Conservation (phyloP, 2,329 filamentous ascomycete genomes). For the Fusarium ramigenum region DNA sequence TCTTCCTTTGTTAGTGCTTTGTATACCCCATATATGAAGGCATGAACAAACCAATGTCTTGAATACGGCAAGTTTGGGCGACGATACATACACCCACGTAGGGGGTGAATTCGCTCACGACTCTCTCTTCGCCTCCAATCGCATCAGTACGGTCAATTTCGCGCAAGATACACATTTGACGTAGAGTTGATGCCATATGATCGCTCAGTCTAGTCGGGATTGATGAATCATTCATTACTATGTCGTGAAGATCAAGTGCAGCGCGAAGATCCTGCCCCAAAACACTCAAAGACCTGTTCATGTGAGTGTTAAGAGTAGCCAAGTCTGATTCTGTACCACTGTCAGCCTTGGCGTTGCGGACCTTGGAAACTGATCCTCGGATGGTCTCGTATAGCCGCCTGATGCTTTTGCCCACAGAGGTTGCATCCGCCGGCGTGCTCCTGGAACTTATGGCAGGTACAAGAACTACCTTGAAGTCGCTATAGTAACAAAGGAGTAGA, state of each 20-base stretch:
- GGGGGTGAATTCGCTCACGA: not conserved
- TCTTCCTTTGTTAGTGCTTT: not conserved
- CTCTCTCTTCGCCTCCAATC: not conserved
- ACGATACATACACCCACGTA: not conserved
- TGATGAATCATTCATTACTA: not conserved
- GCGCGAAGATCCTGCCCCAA: slow-evolving; percentile 3
- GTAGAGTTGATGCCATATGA: slow-evolving; percentile 1
- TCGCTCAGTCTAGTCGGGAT: slow-evolving; percentile 4
- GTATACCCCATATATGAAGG: accelerated
- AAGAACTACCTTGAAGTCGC: slow-evolving; percentile 5
- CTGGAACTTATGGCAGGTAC: not conserved
- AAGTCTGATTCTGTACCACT: not conserved
- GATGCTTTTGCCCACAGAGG: not conserved
- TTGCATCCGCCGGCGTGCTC: not conserved
- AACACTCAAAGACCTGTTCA: not conserved
- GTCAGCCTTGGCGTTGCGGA: not conserved
- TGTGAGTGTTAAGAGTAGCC: not conserved
- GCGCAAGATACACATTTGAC: not conserved
- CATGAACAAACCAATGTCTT: not conserved
- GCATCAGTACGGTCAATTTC: not conserved
- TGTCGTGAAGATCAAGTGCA: not conserved
- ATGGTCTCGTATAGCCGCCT: not conserved
- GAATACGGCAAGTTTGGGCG: not conserved
- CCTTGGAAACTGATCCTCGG: not conserved
- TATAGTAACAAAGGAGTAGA: slow-evolving; percentile 14